phyloP scores from a whole-genome alignment of 1,284 basidiomycete species.

The Trichosporon faecale region DNA sequence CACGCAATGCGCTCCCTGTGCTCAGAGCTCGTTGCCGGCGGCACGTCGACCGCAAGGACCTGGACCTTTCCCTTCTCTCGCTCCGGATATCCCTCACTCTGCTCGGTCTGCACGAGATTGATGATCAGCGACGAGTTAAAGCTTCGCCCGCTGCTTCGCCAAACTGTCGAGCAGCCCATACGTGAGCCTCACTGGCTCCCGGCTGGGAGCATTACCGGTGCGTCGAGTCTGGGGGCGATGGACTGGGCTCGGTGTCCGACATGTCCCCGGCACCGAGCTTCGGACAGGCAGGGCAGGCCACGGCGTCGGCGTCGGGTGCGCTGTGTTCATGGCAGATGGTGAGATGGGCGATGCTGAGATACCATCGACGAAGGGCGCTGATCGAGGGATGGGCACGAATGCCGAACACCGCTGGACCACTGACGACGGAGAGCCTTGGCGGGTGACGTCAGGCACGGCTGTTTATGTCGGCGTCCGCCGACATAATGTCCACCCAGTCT shows the following conservation, averaged over 20 bases:
- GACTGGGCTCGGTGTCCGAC: background rate
- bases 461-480: background rate
- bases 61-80: too few relatives aligned
- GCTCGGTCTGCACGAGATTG: too few relatives aligned
- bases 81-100: too few relatives aligned
- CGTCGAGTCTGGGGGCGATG: background rate
- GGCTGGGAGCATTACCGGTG: background rate
- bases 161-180: background rate
- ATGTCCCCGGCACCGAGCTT: background rate
- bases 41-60: too few relatives aligned
- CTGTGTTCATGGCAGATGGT: background rate
- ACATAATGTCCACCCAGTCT: background rate
- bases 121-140: background rate
- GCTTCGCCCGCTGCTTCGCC: background rate
- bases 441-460: background rate
- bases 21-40: too few relatives aligned
- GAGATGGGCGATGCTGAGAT: background rate
- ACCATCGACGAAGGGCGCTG: background rate
- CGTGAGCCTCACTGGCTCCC: background rate
- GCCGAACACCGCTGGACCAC: background rate
- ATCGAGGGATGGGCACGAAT: background rate
- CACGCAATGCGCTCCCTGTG: too few relatives aligned
- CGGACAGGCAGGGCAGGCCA: background rate
- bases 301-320: too few relatives aligned
- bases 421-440: background rate